phyloP scores from a whole-genome alignment of 345 rosid species.

The Hirschfeldia incana region DNA sequence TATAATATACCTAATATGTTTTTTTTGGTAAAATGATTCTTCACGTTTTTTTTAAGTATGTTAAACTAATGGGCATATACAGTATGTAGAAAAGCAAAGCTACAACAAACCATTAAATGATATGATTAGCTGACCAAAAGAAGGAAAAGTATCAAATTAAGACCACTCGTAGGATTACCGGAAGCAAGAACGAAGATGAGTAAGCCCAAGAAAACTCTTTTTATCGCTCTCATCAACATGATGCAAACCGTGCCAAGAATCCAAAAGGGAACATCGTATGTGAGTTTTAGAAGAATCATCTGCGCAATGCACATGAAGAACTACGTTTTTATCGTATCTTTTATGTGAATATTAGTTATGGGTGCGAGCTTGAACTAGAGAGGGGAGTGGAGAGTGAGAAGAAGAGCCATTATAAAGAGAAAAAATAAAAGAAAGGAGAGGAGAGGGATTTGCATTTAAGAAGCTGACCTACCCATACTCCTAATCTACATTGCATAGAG shows the following conservation, averaged over 20 bases:
- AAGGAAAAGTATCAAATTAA: background rate
- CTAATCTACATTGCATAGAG: slow-evolving; percentile 28
- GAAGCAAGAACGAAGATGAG: slow-evolving; percentile 57
- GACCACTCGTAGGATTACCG: slow-evolving; percentile 39
- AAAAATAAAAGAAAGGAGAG: background rate
- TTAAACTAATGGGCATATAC: background rate
- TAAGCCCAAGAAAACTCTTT: slow-evolving; percentile 43
- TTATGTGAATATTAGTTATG: background rate
- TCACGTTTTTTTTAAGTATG: background rate
- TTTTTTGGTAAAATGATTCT: background rate
- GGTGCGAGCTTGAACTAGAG: slow-evolving; percentile 19
- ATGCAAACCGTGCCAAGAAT: slow-evolving; percentile 30
- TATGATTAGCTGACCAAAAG: background rate
- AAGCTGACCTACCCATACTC: slow-evolving; percentile 29
- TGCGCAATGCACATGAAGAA: slow-evolving; percentile 27
- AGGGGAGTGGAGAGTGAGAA: slow-evolving; percentile 17
- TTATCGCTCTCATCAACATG: slow-evolving; percentile 26
- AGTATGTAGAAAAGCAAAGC: background rate
- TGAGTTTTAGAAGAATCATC: slow-evolving; percentile 26
- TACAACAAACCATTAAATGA: background rate
- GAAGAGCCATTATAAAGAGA: slow-evolving; percentile 11
- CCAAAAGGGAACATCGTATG: slow-evolving; percentile 32
- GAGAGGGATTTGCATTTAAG: slow-evolving; percentile 29
- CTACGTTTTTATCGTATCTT: background rate
- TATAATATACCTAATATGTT: background rate